Conservation (phyloP, 2,329 filamentous ascomycete species). For the Paecilomyces formosus region DNA sequence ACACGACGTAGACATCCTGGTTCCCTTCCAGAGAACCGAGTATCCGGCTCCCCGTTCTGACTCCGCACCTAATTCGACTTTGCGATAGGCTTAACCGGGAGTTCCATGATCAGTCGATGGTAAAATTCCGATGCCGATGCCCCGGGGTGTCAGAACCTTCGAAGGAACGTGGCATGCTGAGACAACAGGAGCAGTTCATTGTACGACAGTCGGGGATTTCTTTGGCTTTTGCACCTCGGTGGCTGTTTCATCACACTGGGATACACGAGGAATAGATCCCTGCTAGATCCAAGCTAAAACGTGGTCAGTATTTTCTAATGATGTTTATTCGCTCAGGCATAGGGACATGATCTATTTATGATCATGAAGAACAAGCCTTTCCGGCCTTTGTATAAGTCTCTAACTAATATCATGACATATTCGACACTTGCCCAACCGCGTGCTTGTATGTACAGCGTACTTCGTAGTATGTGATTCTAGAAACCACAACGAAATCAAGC, state of each 20-base stretch:
- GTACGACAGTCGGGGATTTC: not conserved
- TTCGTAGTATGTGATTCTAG: not conserved
- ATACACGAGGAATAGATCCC: no score
- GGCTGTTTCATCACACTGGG: no score
- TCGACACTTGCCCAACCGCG: no score
- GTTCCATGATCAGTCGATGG: not conserved
- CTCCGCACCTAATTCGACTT: not conserved
- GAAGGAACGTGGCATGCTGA: not conserved
- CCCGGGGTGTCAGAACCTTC: not conserved
- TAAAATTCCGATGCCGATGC: not conserved
- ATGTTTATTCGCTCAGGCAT: no score
- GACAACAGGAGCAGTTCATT: not conserved
- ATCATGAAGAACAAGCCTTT: no score
- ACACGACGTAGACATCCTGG: not conserved
- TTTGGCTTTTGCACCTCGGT: not conserved
- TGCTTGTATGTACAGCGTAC: no score
- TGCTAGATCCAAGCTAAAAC: no score
- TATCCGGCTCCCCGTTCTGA: not conserved
- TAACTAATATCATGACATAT: no score
- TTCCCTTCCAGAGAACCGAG: no score
- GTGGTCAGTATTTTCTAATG: no score
- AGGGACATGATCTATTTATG: no score
- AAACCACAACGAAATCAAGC: constrained; percentile 5
- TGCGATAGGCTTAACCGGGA: not conserved
- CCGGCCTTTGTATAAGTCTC: no score